Percentiles rank a stretch among this genome's conserved stretches.
These are phyloP conservation scores for Glycine tomentella DNA, from an alignment of 306 rosid species.

Conservation along the genomic window DNA sequence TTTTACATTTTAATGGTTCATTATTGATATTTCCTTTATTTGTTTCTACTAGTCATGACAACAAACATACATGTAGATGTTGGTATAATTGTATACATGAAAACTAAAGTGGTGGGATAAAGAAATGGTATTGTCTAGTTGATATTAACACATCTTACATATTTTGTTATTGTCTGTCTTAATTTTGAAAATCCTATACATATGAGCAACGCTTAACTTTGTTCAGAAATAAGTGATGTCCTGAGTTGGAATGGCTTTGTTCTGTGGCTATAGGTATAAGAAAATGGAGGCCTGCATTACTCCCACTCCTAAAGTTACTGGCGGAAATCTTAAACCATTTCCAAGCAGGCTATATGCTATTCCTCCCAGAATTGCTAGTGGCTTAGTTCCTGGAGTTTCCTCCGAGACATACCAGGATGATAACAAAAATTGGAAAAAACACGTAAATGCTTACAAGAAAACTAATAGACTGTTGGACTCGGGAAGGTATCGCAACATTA, in stretches of 20 bases:
- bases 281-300: constrained; percentile 73
- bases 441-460: constrained; percentile 67
- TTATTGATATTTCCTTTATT: not conserved
- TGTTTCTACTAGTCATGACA: not conserved
- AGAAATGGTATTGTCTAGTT: no score
- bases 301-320: constrained; percentile 60
- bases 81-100: not conserved
- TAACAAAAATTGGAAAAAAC: constrained; percentile 73
- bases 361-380: constrained; percentile 73
- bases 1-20: constrained; percentile 3
- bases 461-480: constrained; percentile 65
- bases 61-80: not conserved
- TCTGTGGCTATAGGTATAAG: constrained; percentile 63
- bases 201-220: not conserved
- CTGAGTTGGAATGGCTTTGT: constrained; percentile 39
- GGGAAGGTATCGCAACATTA: constrained; percentile 76
- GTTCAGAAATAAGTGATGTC: not conserved
- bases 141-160: no score
- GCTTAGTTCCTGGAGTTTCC: constrained; percentile 69
- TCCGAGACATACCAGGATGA: constrained; percentile 62
- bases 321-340: constrained; percentile 62
- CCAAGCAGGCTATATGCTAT: constrained; percentile 68
- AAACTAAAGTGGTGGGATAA: not conserved
- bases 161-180: no score
- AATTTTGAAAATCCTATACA: no score